These are phyloP conservation scores for Multifurca ochricompacta DNA, from an alignment of 768 basidiomycete species.

Conservation along the genomic window DNA sequence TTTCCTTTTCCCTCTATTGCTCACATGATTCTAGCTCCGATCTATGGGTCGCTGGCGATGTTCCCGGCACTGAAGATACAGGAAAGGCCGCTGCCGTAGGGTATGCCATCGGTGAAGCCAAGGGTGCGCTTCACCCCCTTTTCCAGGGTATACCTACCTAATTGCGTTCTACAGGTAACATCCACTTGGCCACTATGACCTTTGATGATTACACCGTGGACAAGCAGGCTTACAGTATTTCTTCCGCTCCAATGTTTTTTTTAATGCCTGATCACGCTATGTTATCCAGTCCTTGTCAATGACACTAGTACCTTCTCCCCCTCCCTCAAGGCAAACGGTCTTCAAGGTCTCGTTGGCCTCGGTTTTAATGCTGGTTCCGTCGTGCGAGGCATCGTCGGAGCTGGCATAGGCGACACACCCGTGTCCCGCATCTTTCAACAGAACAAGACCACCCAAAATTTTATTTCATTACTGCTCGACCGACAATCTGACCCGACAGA, in stretches of 20 bases:
- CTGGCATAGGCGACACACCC: slow-evolving; percentile 44
- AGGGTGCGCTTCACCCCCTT: slow-evolving; percentile 38
- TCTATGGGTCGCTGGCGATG: slow-evolving; percentile 55
- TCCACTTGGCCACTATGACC: slow-evolving; percentile 43
- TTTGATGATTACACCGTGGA: slow-evolving; percentile 52
- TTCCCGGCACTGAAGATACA: slow-evolving; percentile 44
- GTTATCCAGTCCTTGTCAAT: slow-evolving; percentile 47
- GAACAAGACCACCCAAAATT: slow-evolving; percentile 49
- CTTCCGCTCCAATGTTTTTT: not conserved
- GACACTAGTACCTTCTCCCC: slow-evolving; percentile 58
- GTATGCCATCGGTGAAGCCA: slow-evolving; percentile 64
- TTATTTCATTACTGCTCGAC: slow-evolving; percentile 60
- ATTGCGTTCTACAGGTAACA: slow-evolving; percentile 35
- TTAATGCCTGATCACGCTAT: not conserved
- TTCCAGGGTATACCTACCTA: not conserved
- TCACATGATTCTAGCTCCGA: slow-evolving; percentile 46
- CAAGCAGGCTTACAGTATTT: slow-evolving; percentile 62
- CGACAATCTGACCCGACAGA: slow-evolving; percentile 49
- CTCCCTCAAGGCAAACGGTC: slow-evolving; percentile 52
- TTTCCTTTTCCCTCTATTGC: not conserved
- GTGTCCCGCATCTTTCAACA: slow-evolving; percentile 60
- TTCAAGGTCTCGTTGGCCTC: slow-evolving; percentile 66
- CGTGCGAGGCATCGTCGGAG: slow-evolving; percentile 48
- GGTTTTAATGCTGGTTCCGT: slow-evolving; percentile 70
- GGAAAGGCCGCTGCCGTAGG: slow-evolving; percentile 48